Percentiles rank a stretch among this genome's conserved stretches.
These are phyloP conservation scores for Papiliotrema terrestris DNA, from an alignment of 1,284 basidiomycete species.

Conservation along the genomic window DNA sequence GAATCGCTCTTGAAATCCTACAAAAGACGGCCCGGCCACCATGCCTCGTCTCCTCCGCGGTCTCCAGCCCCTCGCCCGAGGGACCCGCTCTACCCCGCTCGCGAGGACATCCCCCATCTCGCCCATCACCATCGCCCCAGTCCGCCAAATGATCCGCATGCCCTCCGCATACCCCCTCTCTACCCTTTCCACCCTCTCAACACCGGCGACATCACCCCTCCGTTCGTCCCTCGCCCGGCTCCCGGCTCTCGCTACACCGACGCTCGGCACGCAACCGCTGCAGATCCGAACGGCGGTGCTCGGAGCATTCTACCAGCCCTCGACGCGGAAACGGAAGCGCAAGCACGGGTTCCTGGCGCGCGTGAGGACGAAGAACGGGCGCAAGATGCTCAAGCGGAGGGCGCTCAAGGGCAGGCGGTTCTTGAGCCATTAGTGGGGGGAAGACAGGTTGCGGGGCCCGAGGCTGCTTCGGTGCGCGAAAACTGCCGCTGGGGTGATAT, in stretches of 20 bases:
- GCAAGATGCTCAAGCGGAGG: constrained; percentile 58
- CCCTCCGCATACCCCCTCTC: background rate
- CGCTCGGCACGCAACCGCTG: background rate
- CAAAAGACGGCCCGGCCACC: too few species aligned
- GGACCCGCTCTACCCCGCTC: constrained; percentile 1
- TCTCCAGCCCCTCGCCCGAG: background rate
- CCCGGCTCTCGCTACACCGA: background rate
- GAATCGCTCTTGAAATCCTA: background rate
- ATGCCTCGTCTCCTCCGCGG: constrained; percentile 16
- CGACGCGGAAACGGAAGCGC: constrained; percentile 79
- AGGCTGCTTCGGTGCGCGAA: too few species aligned
- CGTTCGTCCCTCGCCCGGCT: constrained; percentile 10
- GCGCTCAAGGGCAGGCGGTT: constrained; percentile 60
- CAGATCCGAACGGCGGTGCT: constrained; percentile 30
- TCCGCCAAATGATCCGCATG: background rate
- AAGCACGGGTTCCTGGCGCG: constrained; percentile 81
- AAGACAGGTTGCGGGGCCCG: background rate
- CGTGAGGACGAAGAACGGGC: constrained; percentile 58
- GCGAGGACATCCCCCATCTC: background rate
- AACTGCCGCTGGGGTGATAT: too few species aligned
- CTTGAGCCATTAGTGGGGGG: constrained; percentile 54
- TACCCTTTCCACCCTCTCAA: background rate
- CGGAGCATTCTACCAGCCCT: constrained; percentile 82
- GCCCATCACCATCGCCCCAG: background rate
- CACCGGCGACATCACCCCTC: constrained; percentile 6